These are phyloP conservation scores for Monascus ruber DNA, from an alignment of 2,329 filamentous ascomycete genomes.

Conservation along the genomic window DNA sequence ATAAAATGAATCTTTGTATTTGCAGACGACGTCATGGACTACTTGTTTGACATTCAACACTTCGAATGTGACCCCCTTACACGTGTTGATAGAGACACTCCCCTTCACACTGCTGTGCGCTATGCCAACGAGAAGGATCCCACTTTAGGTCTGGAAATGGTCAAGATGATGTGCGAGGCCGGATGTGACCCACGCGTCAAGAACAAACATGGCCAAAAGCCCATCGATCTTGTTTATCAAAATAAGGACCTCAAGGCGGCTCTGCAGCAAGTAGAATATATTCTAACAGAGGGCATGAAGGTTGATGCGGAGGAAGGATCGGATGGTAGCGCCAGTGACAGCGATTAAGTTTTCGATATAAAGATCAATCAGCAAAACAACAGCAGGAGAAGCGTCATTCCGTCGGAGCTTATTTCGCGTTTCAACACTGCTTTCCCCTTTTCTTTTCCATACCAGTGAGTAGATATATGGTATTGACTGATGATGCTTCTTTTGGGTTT, in stretches of 20 bases:
- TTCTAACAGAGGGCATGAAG: conserved; percentile 34
- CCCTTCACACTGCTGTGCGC: conserved; percentile 34
- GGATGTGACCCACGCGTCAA: conserved; percentile 37
- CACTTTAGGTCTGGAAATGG: conserved; percentile 33
- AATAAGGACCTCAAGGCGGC: conserved; percentile 30
- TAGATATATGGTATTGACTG: no score
- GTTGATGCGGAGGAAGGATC: conserved; percentile 21
- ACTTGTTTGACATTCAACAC: conserved; percentile 36
- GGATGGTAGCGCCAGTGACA: conserved; percentile 31
- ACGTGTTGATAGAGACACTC: conserved; percentile 35
- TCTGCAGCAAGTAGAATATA: conserved; percentile 36
- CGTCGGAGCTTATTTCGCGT: no score
- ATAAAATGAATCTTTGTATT: background rate
- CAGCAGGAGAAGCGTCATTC: no score
- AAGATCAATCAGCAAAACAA: no score
- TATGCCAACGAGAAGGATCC: conserved; percentile 37
- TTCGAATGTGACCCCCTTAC: conserved; percentile 39
- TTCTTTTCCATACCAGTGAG: no score
- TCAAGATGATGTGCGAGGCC: conserved; percentile 39
- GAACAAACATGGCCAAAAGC: conserved; percentile 38
- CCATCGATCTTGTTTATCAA: conserved; percentile 33
- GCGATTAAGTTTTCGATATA: conserved; percentile 15
- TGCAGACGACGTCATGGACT: conserved; percentile 37
- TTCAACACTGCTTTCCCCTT: no score
- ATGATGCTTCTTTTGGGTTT: no score